Evolutionary conservation across 768 basidiomycete genomes (phyloP).

Genomic region (Amanita thiersii): DNA sequence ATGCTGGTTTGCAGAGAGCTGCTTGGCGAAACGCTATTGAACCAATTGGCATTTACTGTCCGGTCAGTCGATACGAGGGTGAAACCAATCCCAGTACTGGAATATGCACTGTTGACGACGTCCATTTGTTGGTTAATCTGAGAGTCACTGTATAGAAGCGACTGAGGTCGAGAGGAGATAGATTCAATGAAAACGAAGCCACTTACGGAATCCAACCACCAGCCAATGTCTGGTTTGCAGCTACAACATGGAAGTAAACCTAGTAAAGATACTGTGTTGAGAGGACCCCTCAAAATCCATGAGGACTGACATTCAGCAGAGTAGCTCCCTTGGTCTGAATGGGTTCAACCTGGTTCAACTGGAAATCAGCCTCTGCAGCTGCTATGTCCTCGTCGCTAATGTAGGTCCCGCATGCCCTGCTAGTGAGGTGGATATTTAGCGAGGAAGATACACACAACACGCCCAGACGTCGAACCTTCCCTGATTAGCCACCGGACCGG

Average conservation of each 20-base stretch:
- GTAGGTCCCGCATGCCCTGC: constrained; percentile 34
- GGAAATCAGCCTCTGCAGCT: constrained; percentile 32
- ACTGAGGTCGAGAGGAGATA: neutral
- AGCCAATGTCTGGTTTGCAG: constrained; percentile 18
- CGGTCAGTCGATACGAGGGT: constrained; percentile 9
- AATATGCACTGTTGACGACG: constrained; percentile 11
- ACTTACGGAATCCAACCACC: constrained; percentile 37
- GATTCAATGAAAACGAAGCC: neutral
- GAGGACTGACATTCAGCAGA: too few relatives aligned
- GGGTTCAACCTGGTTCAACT: constrained; percentile 26
- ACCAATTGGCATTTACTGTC: constrained; percentile 11
- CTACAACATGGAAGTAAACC: constrained; percentile 33
- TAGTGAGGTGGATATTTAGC: too few relatives aligned
- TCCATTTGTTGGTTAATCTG: constrained; percentile 11
- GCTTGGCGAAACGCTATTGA: constrained; percentile 10
- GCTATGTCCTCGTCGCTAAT: constrained; percentile 26
- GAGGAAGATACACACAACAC: too few relatives aligned
- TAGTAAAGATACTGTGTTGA: constrained; percentile 14
- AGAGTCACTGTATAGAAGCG: constrained; percentile 8
- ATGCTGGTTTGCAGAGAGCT: constrained; percentile 17
- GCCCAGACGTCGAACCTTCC: too few relatives aligned
- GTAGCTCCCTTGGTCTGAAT: too few relatives aligned
- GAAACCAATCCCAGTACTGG: constrained; percentile 11
- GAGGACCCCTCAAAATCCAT: too few relatives aligned
- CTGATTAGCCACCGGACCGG: too few relatives aligned